phyloP scores from a whole-genome alignment of 2,329 filamentous ascomycete species.

The Dactylonectria macrodidyma region DNA sequence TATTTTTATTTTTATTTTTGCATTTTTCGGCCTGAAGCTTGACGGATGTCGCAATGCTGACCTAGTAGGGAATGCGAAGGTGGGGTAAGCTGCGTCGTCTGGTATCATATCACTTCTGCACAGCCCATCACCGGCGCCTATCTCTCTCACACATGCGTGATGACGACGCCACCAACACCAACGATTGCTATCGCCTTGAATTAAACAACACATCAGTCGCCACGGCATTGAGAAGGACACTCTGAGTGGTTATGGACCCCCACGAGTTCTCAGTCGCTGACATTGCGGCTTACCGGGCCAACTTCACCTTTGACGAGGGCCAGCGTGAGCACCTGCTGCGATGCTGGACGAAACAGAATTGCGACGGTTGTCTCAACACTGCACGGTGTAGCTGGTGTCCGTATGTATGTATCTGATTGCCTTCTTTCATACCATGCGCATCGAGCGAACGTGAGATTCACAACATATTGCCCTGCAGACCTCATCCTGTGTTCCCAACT shows the following conservation, averaged over 20 bases:
- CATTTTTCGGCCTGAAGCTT: background rate
- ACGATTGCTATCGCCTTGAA: background rate
- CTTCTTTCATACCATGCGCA: background rate
- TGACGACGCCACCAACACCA: conserved; percentile 5
- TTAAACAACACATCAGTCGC: background rate
- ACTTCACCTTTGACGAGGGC: conserved; percentile 50
- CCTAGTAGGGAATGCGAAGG: conserved; percentile 5
- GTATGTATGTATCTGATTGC: conserved; percentile 56
- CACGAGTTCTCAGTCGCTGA: conserved; percentile 23
- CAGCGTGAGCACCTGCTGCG: conserved; percentile 60
- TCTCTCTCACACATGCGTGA: conserved; percentile 2
- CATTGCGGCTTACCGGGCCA: conserved; percentile 41
- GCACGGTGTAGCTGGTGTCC: conserved; percentile 68
- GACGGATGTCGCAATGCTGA: background rate
- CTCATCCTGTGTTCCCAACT: conserved; percentile 69
- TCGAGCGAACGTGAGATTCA: conserved; percentile 20
- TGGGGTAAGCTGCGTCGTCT: conserved; percentile 8
- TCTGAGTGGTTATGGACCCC: conserved; percentile 30
- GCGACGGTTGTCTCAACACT: conserved; percentile 60
- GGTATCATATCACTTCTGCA: background rate
- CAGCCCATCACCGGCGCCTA: conserved; percentile 4
- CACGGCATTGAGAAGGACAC: background rate
- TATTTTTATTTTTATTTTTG: background rate
- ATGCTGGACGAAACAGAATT: conserved; percentile 68
- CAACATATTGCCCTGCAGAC: conserved; percentile 54